Percentiles rank a stretch among this genome's conserved stretches.
phyloP scores from a whole-genome alignment of 306 rosid genomes.

The Corylus avellana region DNA sequence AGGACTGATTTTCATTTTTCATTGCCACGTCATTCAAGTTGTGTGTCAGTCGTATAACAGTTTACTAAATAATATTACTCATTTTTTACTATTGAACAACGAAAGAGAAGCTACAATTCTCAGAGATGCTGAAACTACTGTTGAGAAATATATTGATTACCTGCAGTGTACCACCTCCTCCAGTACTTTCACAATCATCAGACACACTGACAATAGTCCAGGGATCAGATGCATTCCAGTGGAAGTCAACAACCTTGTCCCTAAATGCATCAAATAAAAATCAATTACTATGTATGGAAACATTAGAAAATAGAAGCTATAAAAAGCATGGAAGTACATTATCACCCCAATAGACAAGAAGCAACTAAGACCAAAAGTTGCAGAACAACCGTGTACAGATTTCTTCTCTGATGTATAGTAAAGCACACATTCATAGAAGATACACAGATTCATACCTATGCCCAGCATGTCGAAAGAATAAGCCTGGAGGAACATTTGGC shows the following conservation, averaged over 20 bases:
- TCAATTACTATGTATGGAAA: background rate
- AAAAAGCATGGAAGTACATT: background rate
- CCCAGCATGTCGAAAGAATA: constrained; percentile 59
- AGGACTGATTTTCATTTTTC: too few species aligned
- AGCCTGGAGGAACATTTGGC: constrained; percentile 37
- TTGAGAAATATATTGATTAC: constrained; percentile 36
- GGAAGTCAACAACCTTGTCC: constrained; percentile 94
- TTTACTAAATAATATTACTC: background rate
- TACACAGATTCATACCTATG: constrained; percentile 23
- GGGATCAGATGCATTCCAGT: constrained; percentile 93
- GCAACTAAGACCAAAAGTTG: background rate
- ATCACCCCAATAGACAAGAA: background rate
- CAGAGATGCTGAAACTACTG: background rate
- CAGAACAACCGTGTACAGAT: background rate
- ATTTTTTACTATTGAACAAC: background rate
- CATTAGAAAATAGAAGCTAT: background rate
- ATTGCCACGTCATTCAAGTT: too few species aligned
- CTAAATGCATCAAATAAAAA: constrained; percentile 36
- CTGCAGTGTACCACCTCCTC: constrained; percentile 94
- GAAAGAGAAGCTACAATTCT: background rate
- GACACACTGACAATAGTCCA: constrained; percentile 98
- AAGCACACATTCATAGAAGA: background rate
- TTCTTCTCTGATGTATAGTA: background rate
- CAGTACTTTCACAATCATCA: constrained; percentile 88
- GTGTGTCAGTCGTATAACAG: background rate